phyloP scores from a whole-genome alignment of 176 grass and related monocot species.

The Neostapfia colusana region DNA sequence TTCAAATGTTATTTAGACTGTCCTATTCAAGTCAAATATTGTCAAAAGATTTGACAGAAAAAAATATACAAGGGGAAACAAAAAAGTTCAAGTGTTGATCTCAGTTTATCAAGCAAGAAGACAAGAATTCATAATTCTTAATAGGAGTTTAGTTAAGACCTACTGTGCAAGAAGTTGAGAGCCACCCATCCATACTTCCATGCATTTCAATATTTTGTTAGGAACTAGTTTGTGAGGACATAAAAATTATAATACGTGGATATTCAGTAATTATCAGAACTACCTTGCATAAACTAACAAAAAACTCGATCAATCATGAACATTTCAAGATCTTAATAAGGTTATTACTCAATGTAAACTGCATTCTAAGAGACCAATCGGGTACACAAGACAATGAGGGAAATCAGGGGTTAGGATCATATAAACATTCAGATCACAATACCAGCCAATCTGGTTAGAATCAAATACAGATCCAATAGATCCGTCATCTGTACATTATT shows the following conservation, averaged over 20 bases:
- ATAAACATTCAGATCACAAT: not conserved
- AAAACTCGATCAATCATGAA: not conserved
- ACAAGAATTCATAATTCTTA: no score
- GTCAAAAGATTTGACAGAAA: not conserved
- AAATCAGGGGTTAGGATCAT: no score
- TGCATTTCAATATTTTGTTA: no score
- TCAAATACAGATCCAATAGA: not conserved
- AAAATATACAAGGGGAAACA: no score
- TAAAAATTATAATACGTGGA: not conserved
- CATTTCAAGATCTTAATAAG: not conserved
- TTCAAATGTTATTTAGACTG: not conserved
- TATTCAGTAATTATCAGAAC: not conserved
- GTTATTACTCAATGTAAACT: not conserved
- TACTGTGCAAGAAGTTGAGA: no score
- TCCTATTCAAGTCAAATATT: not conserved
- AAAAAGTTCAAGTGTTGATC: no score
- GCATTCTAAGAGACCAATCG: not conserved
- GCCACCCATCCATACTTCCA: no score
- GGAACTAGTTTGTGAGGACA: not conserved
- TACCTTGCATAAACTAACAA: not conserved
- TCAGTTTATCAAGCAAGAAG: no score
- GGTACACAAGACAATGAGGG: not conserved
- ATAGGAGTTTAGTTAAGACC: no score
- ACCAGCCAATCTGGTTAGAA: no score
- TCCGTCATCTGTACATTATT: not conserved